Evolutionary conservation across 163 green algal species (phyloP), one percentile per base, ranked within the genome.

Genomic region (Chloroidium sp.): DNA sequence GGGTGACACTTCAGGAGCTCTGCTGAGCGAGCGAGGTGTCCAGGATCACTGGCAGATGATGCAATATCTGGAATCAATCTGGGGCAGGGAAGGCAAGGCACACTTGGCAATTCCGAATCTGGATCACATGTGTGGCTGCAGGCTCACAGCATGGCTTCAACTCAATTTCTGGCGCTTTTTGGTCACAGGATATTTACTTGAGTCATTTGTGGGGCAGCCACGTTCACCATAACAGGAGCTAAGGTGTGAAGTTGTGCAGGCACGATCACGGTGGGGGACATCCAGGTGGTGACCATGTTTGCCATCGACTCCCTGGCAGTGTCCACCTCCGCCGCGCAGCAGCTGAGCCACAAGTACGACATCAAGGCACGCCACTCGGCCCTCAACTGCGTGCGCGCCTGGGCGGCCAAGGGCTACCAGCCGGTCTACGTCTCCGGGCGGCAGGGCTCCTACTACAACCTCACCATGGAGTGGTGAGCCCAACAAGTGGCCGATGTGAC

Each of bases 351-450:
- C 74, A 83, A 80, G 69, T 88, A 86, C 76, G 85, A 88, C 76
- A 76, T 85, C 61, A 81, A 79, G 76, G 69, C 72, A 8, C 75
- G 84, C 58, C 62, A 75, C 8, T 67, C 79, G 4, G 83, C 84
- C 4, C 76, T 87, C 57, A 78, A 81, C 58, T 76, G 61, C 4
- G 75, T 82, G 61, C 81, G 86, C 4, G 78, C 81, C 57, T 90
- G 84, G 84, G 86, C 86, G 4, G 83, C 84, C 58, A 90, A 90
- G 72, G 86, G 86, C 61, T 90, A 90, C 78, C 85, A 87, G 61
- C 74, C 78, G 60, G 80, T 88, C 69, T 88, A 88, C 80, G 75
- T 88, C 3, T 79, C 59, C n/a, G 84, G 81, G 3, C 75, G 83
- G n/a, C 78, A 81, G 78, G 85, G 86, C 10, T 84, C 79, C 13